A percentile compares a stretch with the other conserved stretches of the same genome.
Evolutionary conservation across 352 stramenopile species (phyloP).

Genomic region (Phytophthora ramorum): DNA sequence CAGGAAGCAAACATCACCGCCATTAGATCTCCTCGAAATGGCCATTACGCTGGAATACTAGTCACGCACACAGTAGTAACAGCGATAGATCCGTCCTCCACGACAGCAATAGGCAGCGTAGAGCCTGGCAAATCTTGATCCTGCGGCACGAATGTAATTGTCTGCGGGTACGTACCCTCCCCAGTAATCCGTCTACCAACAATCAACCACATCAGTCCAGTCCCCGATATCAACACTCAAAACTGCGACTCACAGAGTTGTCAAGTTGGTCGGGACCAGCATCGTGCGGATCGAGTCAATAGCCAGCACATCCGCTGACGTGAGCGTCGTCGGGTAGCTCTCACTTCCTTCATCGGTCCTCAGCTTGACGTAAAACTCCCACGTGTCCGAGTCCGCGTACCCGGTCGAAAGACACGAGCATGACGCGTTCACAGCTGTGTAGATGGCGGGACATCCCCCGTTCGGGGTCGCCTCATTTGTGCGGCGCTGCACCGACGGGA

Average conservation of each 20-base stretch:
- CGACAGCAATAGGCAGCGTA: conserved; percentile 25
- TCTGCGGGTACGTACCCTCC: conserved; percentile 29
- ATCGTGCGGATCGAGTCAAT: conserved; percentile 43
- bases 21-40: not conserved
- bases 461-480: conserved; percentile 27
- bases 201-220: conserved; percentile 1
- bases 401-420: conserved; percentile 36
- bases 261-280: conserved; percentile 29
- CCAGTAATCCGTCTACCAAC: conserved; percentile 20
- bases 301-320: conserved; percentile 26
- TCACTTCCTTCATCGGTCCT: conserved; percentile 14
- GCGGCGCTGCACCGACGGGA: conserved; percentile 34
- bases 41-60: not conserved
- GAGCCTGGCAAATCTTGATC: conserved; percentile 34
- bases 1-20: not conserved
- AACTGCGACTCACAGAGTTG: conserved; percentile 32
- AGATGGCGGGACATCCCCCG: conserved; percentile 35
- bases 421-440: conserved; percentile 33
- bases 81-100: conserved; percentile 20
- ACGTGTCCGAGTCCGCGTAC: conserved; percentile 25
- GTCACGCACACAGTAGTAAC: conserved; percentile 34
- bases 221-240: not conserved
- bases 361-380: conserved; percentile 35
- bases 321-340: conserved; percentile 30
- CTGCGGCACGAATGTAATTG: conserved; percentile 35